Conservation (phyloP, 2,329 filamentous ascomycete genomes). For the Apiospora hydei region DNA sequence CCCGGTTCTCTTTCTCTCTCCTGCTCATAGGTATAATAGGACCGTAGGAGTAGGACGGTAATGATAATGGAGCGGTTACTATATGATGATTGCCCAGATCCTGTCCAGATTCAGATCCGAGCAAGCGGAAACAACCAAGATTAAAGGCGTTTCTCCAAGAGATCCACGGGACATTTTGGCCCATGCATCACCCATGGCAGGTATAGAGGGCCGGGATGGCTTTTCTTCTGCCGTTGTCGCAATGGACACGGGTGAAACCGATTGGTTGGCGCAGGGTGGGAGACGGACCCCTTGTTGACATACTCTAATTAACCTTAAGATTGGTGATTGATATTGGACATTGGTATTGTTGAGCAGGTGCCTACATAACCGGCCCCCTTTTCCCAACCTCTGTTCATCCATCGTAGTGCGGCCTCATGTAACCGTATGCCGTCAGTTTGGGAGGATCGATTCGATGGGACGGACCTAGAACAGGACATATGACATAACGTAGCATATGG, state of each 20-base stretch:
- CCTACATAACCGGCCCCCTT: not conserved
- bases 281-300: not conserved
- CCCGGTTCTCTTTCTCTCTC: not conserved
- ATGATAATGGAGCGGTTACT: constrained; percentile 11
- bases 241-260: constrained; percentile 5
- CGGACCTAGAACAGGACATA: too few relatives aligned
- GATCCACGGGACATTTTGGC: not conserved
- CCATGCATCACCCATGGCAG: not conserved
- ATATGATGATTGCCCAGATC: not conserved
- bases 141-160: not conserved
- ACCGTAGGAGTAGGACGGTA: not conserved
- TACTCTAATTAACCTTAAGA: not conserved
- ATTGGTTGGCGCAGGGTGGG: not conserved
- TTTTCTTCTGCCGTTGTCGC: not conserved
- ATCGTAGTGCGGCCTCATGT: not conserved
- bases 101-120: not conserved
- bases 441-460: not conserved
- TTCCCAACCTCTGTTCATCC: not conserved
- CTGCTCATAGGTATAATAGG: not conserved
- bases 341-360: not conserved
- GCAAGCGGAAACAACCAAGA: not conserved
- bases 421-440: not conserved
- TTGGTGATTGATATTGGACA: too few relatives aligned
- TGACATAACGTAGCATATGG: not conserved
- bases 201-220: not conserved